Evolutionary conservation across 164 flowering plant genomes (phyloP).

Genomic region (Akebia trifoliata): DNA sequence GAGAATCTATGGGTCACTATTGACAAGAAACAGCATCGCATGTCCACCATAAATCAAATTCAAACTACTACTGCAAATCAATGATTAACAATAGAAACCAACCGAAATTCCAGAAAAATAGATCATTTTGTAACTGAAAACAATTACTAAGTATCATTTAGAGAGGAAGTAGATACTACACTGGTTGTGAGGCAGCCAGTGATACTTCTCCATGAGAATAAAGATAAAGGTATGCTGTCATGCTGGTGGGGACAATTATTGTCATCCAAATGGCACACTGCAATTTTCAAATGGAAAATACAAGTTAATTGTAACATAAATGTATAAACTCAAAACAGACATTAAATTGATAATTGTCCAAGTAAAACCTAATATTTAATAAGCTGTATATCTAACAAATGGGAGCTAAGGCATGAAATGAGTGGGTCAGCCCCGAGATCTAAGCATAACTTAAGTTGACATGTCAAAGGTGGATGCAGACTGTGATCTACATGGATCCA

Average conservation of each 20-base stretch:
- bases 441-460: too few relatives aligned
- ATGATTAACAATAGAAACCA: neutral
- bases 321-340: neutral
- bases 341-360: neutral
- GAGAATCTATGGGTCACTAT: too few relatives aligned
- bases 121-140: neutral
- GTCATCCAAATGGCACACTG: slow-evolving; percentile 99
- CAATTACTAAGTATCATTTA: too few relatives aligned
- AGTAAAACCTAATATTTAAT: too few relatives aligned
- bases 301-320: too few relatives aligned
- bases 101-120: neutral
- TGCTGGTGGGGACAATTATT: slow-evolving; percentile 87
- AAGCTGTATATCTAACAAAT: too few relatives aligned
- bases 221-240: slow-evolving; percentile 91
- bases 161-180: slow-evolving; percentile 84
- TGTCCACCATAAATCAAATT: too few relatives aligned
- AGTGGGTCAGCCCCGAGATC: too few relatives aligned
- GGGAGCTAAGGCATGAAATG: too few relatives aligned
- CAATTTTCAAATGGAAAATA: slow-evolving; percentile 10
- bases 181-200: slow-evolving; percentile 98
- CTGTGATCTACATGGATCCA: too few relatives aligned
- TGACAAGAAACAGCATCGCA: too few relatives aligned
- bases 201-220: slow-evolving; percentile 98
- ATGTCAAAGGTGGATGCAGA: too few relatives aligned
- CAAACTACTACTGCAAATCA: neutral